Base-by-base conservation (phyloP, 2,329 filamentous ascomycete species). In the Ceratocystis huliohia region DNA sequence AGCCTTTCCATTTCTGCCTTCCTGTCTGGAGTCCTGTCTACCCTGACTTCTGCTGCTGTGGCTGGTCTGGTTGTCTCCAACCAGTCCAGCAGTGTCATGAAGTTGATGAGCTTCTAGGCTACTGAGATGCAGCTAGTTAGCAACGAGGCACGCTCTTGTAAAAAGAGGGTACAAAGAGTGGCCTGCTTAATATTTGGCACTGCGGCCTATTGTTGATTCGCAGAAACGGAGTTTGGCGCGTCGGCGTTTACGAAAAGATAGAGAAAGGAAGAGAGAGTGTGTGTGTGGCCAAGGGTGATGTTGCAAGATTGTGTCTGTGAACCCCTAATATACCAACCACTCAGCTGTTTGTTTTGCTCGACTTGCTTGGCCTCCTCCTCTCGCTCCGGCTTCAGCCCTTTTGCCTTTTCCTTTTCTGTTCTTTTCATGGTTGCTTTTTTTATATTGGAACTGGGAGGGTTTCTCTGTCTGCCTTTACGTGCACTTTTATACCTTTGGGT, bases 1-100 rank as follows among this genome's bases (percentile, higher is more conserved):
- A 81, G 81, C 61, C 81, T 96, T 33, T 90, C 90, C 2, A 67
- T 95, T 22, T 91, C 87, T 41, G 89, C 91, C 5, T 81, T 96
- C 69, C 74, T 91, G 64, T 87, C 88, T 0, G 91, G 91, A 72
- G 84, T 94, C 44, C 78, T 95, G 68, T 84, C 88, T 33, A 96
- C 91, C 0, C 78, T 96, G 71, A 91, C 86, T 2, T 89, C 86
- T 71, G 91, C 91, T 17, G 84, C 82, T 65, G 85, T 93, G 72
- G 89, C 89, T 1, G 89, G 89, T 53, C 81, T 96, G 74, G 79
- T 96, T 68, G 82, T 89, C 59, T 85, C 83, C 22, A 75, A 83
- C 53, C 76, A 79, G 71, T 61, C 61, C 3, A 64, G 30, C 30
- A 44, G 63, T 25, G 61, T 68, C 61, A 61, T 63, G 59, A 68